Percentiles rank a stretch among this genome's conserved stretches.
Evolutionary conservation across 2,329 filamentous ascomycete species (phyloP).

Genomic region (Dryadomyces sulphureus): DNA sequence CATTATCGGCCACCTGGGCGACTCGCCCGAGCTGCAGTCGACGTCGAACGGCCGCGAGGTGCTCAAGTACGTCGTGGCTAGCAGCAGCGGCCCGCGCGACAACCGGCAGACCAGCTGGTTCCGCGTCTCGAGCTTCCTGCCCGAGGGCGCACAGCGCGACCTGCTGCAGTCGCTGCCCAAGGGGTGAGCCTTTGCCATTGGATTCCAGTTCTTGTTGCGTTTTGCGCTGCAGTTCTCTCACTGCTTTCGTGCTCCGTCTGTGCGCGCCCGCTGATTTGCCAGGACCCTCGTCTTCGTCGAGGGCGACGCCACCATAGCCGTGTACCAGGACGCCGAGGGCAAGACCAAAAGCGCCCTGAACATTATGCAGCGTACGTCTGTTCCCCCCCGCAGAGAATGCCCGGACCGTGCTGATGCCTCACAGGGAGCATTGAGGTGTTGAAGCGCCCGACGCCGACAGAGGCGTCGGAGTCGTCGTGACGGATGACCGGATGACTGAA

Average conservation of each 20-base stretch:
- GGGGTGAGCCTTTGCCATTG: constrained; percentile 39
- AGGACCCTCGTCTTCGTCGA: constrained; percentile 74
- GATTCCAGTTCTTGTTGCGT: not conserved
- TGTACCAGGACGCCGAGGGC: constrained; percentile 56
- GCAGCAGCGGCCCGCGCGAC: constrained; percentile 48
- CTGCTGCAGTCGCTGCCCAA: constrained; percentile 62
- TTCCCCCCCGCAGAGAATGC: not conserved
- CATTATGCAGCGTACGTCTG: constrained; percentile 63
- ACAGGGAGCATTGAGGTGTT: constrained; percentile 30
- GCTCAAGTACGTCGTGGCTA: constrained; percentile 64
- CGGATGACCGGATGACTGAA: not conserved
- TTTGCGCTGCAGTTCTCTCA: not conserved
- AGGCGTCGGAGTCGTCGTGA: constrained; percentile 2
- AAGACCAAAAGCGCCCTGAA: constrained; percentile 49
- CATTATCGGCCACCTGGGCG: constrained; percentile 72
- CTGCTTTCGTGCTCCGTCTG: not conserved
- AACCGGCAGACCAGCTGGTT: constrained; percentile 78
- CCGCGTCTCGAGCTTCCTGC: constrained; percentile 55
- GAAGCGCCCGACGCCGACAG: constrained; percentile 20
- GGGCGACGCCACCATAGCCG: constrained; percentile 58
- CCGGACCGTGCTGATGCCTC: not conserved
- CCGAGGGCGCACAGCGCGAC: constrained; percentile 55
- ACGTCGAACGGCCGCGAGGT: constrained; percentile 60
- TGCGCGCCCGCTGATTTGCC: not conserved
- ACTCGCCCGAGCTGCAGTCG: constrained; percentile 58